A percentile compares a stretch with the other conserved stretches of the same genome.
phyloP scores from a whole-genome alignment of 1,284 basidiomycete genomes.

The Xerocomus amazonicus region DNA sequence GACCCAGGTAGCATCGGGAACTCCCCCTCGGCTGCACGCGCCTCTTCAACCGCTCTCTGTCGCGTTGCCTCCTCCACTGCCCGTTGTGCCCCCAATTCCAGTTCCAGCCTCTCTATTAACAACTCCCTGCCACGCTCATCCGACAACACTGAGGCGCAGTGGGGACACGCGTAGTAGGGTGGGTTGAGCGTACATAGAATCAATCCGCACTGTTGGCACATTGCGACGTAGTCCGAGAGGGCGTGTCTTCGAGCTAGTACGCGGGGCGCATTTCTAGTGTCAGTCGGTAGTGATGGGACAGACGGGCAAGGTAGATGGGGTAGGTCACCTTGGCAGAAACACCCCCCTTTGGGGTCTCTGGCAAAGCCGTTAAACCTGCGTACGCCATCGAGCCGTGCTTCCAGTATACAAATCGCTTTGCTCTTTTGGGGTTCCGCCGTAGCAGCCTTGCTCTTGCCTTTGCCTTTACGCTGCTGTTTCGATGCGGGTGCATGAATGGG shows the following conservation, averaged over 20 bases:
- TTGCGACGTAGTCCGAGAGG: conserved; percentile 51
- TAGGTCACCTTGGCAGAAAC: conserved; percentile 68
- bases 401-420: conserved; percentile 41
- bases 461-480: conserved; percentile 28
- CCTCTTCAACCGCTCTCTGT: conserved; percentile 44
- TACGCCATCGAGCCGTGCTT: conserved; percentile 38
- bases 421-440: conserved; percentile 40
- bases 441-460: conserved; percentile 34
- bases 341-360: conserved; percentile 56
- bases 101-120: conserved; percentile 43
- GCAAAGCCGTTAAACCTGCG: conserved; percentile 30
- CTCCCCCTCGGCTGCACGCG: conserved; percentile 50
- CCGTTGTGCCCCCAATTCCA: conserved; percentile 42
- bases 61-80: conserved; percentile 48
- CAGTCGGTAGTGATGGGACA: too few relatives aligned
- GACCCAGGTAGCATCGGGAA: conserved; percentile 52
- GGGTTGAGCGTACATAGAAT: conserved; percentile 58
- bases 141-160: conserved; percentile 45
- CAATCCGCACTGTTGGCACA: conserved; percentile 59
- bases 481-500: conserved; percentile 24
- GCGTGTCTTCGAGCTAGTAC: conserved; percentile 53
- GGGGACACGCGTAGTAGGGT: conserved; percentile 55
- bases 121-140: conserved; percentile 31
- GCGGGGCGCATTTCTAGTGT: not conserved
- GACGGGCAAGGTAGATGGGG: not conserved